These are phyloP conservation scores for Saururus chinensis DNA, from an alignment of 164 flowering plant species.

Conservation along the genomic window DNA sequence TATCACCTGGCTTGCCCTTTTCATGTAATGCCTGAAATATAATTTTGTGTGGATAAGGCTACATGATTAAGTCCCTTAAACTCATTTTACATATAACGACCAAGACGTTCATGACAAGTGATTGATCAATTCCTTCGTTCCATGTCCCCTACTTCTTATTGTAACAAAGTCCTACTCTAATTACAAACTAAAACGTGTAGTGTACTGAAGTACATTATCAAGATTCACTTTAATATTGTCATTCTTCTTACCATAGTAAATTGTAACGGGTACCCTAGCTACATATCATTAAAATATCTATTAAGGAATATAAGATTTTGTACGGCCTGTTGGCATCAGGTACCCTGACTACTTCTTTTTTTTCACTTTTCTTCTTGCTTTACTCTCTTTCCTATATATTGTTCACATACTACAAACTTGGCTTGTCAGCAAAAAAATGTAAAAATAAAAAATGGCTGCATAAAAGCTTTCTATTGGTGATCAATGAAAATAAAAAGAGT, in stretches of 20 bases:
- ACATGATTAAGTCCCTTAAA: too few species aligned
- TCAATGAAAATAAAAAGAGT: too few species aligned
- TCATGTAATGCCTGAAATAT: too few species aligned
- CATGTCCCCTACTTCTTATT: too few species aligned
- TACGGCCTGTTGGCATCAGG: conserved; percentile 3
- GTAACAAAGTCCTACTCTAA: too few species aligned
- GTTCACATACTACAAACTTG: too few species aligned
- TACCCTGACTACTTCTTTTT: neutral
- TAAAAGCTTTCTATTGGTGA: neutral
- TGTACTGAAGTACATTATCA: neutral
- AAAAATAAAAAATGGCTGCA: too few species aligned
- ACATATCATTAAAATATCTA: neutral
- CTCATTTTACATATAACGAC: too few species aligned
- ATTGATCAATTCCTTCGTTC: too few species aligned
- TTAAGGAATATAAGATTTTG: neutral
- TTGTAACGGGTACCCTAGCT: neutral
- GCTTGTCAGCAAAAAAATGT: too few species aligned
- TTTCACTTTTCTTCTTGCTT: neutral
- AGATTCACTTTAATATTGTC: neutral
- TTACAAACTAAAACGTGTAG: neutral
- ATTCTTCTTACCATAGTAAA: neutral
- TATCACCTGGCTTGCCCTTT: neutral
- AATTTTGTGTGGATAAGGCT: too few species aligned
- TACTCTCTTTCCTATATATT: neutral
- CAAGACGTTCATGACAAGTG: too few species aligned